phyloP scores from a whole-genome alignment of 352 stramenopile genomes.

The Globisporangium mamillatum region DNA sequence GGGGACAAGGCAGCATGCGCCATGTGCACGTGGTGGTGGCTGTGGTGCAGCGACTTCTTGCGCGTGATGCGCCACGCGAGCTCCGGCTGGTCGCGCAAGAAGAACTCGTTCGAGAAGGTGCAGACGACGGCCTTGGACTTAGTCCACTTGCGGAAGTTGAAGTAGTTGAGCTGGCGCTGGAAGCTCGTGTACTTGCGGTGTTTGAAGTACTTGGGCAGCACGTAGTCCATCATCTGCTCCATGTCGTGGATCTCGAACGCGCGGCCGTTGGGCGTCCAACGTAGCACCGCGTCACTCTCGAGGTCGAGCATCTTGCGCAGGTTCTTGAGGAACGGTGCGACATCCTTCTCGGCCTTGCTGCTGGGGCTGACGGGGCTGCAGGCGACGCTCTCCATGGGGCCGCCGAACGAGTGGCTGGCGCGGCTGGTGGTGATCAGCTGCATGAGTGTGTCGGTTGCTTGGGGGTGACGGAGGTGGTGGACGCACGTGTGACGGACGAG shows the following conservation, averaged over 20 bases:
- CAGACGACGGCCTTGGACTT: conserved; percentile 76
- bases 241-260: conserved; percentile 81
- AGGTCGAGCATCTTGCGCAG: conserved; percentile 61
- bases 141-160: conserved; percentile 91
- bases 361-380: conserved; percentile 2
- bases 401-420: neutral
- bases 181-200: conserved; percentile 94
- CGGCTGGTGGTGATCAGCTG: conserved; percentile 9
- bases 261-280: conserved; percentile 60
- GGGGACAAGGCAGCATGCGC: neutral
- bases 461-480: neutral
- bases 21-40: conserved; percentile 13
- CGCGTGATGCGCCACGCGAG: conserved; percentile 63
- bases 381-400: neutral
- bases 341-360: conserved; percentile 32
- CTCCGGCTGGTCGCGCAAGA: conserved; percentile 64
- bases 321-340: conserved; percentile 66
- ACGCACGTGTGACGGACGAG: conserved; percentile 1
- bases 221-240: conserved; percentile 72
- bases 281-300: conserved; percentile 50
- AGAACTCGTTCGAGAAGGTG: conserved; percentile 78
- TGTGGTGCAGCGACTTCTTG: conserved; percentile 50
- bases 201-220: conserved; percentile 94
- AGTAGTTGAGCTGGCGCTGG: conserved; percentile 94
- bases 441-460: neutral